phyloP scores from a whole-genome alignment of 495 filamentous ascomycete species.

The Podospora conica region DNA sequence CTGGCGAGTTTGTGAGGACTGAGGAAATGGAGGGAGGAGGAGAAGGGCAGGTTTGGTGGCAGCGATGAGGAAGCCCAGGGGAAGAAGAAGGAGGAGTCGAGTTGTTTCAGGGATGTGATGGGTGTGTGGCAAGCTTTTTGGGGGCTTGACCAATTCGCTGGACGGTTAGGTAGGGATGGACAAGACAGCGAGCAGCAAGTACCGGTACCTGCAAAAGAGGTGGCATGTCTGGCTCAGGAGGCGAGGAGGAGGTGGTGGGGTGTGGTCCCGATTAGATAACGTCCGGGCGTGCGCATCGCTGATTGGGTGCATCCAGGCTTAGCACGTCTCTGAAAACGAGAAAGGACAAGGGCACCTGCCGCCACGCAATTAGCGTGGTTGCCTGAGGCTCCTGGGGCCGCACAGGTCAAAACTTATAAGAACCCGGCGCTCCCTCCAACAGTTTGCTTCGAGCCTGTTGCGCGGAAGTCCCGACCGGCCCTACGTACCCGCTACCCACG shows the following conservation, averaged over 20 bases:
- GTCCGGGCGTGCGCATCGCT: constrained; percentile 9
- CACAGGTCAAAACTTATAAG: constrained; percentile 43
- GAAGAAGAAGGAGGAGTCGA: not conserved
- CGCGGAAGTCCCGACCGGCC: constrained; percentile 47
- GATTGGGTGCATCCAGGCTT: constrained; percentile 22
- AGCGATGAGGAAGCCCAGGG: not conserved
- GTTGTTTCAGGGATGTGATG: constrained; percentile 15
- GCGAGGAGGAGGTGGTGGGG: constrained; percentile 13
- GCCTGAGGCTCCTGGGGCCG: constrained; percentile 27
- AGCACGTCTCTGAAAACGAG: constrained; percentile 22
- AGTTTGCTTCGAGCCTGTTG: constrained; percentile 37
- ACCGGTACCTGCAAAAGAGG: constrained; percentile 23
- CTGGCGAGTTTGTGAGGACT: not conserved
- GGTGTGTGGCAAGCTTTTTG: constrained; percentile 15
- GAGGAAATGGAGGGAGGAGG: not conserved
- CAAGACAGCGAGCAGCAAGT: constrained; percentile 15
- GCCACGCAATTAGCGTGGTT: constrained; percentile 27
- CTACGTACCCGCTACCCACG: constrained; percentile 35
- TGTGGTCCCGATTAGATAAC: constrained; percentile 24
- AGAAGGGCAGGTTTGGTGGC: not conserved
- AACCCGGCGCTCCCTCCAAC: constrained; percentile 40
- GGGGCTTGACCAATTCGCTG: constrained; percentile 8
- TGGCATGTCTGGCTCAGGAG: constrained; percentile 23
- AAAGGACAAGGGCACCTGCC: constrained; percentile 25
- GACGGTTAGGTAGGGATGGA: not conserved